These are phyloP conservation scores for Bryopsis sp. DNA, from an alignment of 139 green algal species.

Conservation along the genomic window DNA sequence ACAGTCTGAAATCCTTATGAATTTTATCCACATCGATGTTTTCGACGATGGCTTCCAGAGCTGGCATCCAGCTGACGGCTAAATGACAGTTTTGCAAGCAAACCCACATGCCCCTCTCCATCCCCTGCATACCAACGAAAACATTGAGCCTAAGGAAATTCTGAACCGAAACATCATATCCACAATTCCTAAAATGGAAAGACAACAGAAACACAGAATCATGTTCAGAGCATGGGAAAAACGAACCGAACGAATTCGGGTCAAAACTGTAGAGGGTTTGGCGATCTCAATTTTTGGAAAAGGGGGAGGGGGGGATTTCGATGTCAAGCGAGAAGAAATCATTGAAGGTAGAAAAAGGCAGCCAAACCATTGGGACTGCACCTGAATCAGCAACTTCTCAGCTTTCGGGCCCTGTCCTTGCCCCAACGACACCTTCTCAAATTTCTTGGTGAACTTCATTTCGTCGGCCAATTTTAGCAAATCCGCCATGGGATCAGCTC, in stretches of 20 bases:
- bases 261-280: no score
- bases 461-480: constrained; percentile 77
- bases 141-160: no score
- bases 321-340: no score
- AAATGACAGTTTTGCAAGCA: constrained; percentile 74
- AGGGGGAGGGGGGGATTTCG: constrained; percentile 41
- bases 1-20: constrained; percentile 60
- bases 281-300: constrained; percentile 58
- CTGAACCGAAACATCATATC: no score
- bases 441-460: constrained; percentile 65
- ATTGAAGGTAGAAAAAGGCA: no score
- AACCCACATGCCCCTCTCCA: constrained; percentile 62
- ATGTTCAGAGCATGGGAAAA: no score
- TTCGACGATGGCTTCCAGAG: constrained; percentile 67
- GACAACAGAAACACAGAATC: no score
- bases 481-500: constrained; percentile 75
- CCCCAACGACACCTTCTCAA: constrained; percentile 67
- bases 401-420: constrained; percentile 71
- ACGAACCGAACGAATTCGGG: no score
- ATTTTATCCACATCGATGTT: constrained; percentile 41
- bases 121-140: constrained; percentile 44
- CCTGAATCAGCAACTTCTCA: constrained; percentile 53
- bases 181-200: no score
- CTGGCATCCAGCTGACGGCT: constrained; percentile 54
- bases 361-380: constrained; percentile 59